Conservation (phyloP, 306 rosid genomes). For the Vachellia pachyceras region DNA sequence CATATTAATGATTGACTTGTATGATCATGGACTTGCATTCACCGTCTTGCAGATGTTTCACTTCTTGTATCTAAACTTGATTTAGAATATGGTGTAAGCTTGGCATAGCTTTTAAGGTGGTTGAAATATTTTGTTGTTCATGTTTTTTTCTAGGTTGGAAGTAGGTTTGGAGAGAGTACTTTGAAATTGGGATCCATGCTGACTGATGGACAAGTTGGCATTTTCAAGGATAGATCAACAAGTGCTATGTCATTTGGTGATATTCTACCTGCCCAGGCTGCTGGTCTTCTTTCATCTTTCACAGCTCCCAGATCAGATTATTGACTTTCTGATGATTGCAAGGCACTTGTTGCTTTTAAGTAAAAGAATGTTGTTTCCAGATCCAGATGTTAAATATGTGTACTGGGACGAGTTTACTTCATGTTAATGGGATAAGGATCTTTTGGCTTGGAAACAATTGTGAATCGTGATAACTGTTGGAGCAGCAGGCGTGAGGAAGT, state of each 20-base stretch:
- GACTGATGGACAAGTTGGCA: conserved; percentile 95
- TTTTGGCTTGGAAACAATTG: conserved; percentile 32
- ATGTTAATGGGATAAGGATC: conserved; percentile 34
- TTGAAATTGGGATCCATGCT: conserved; percentile 91
- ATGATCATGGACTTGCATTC: conserved; percentile 22
- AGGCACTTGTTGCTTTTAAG: conserved; percentile 24
- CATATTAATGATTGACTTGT: conserved; percentile 13
- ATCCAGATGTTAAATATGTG: conserved; percentile 37
- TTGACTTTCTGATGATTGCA: conserved; percentile 46
- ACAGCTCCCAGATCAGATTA: conserved; percentile 92
- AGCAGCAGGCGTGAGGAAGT: conserved; percentile 28
- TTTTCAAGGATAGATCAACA: conserved; percentile 92
- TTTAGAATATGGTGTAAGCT: conserved; percentile 32
- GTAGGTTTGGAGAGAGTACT: conserved; percentile 97
- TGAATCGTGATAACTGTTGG: conserved; percentile 27
- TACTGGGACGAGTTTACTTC: conserved; percentile 33
- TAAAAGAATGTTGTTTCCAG: conserved; percentile 22
- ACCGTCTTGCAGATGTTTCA: conserved; percentile 16
- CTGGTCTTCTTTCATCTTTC: conserved; percentile 96
- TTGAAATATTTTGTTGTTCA: conserved; percentile 13
- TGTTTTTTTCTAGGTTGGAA: conserved; percentile 73
- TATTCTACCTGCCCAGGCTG: conserved; percentile 95
- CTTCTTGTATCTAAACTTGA: conserved; percentile 11
- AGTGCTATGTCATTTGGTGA: conserved; percentile 97
- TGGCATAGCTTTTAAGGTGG: conserved; percentile 23